Percentiles rank a stretch among this genome's conserved stretches.
Evolutionary conservation across 139 green algal species (phyloP).

Genomic region (Raphidocelis subcapitata): DNA sequence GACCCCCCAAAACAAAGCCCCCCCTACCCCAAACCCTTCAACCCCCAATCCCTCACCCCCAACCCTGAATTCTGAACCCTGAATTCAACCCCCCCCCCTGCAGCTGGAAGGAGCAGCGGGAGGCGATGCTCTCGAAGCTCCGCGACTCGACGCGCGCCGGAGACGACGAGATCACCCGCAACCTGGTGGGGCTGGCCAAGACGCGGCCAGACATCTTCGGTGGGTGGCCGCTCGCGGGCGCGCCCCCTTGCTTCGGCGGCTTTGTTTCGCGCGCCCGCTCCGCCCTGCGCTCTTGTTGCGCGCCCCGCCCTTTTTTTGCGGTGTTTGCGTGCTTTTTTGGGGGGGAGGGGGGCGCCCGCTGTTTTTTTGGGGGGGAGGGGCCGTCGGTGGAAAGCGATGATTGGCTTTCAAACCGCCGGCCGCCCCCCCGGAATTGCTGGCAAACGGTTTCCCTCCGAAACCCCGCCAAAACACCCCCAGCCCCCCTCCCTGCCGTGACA

Average conservation of each 20-base stretch:
- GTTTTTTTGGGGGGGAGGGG: too few species aligned
- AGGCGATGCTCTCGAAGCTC: conserved; percentile 94
- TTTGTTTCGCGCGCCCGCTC: background rate
- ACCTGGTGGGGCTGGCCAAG: conserved; percentile 83
- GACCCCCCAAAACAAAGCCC: background rate
- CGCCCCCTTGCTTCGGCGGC: too few species aligned
- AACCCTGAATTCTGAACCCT: too few species aligned
- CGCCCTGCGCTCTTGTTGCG: background rate
- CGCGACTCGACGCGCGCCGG: conserved; percentile 68
- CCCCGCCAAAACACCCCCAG: too few species aligned
- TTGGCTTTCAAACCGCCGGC: too few species aligned
- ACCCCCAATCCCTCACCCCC: too few species aligned
- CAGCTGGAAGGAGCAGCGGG: conserved; percentile 90
- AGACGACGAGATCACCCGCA: conserved; percentile 94
- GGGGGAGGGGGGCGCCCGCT: too few species aligned
- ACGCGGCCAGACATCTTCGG: conserved; percentile 96
- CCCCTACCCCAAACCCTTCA: background rate
- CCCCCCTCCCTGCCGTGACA: too few species aligned
- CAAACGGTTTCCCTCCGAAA: too few species aligned
- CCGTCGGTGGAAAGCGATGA: too few species aligned
- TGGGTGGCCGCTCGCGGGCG: conserved; percentile 10
- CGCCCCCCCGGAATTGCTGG: too few species aligned
- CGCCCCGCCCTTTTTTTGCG: background rate
- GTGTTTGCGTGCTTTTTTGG: background rate
- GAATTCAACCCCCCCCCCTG: conserved; percentile 50